Evolutionary conservation across 805 yeast genomes (phyloP).

Genomic region (Ogataea kodamae): DNA sequence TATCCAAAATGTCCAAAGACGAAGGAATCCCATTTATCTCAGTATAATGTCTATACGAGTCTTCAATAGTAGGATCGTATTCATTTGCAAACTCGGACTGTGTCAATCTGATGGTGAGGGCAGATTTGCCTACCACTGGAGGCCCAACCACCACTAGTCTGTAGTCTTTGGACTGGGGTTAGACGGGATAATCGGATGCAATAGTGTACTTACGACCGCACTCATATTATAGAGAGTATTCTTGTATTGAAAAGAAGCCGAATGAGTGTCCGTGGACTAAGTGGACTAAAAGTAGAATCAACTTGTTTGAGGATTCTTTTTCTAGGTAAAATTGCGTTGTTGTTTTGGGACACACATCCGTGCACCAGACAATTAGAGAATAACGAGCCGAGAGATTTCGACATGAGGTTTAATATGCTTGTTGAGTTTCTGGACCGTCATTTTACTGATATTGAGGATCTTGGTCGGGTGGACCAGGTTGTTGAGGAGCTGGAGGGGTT

Average conservation of each 20-base stretch:
- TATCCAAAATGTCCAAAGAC: constrained; percentile 84
- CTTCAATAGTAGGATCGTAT: constrained; percentile 97
- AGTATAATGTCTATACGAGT: constrained; percentile 83
- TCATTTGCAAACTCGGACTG: constrained; percentile 96
- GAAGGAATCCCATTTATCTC: constrained; percentile 76
- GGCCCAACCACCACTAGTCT: constrained; percentile 97
- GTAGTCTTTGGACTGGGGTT: constrained; percentile 57
- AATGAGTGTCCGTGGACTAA: too few relatives aligned
- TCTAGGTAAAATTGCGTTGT: too few relatives aligned
- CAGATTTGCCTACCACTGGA: constrained; percentile 98
- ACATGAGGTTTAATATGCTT: too few relatives aligned
- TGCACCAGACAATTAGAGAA: too few relatives aligned
- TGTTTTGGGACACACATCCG: too few relatives aligned
- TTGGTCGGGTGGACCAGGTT: constrained; percentile 29
- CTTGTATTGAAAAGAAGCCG: too few relatives aligned
- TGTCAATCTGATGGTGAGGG: constrained; percentile 89
- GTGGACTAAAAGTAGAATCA: too few relatives aligned
- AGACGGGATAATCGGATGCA: constrained; percentile 1
- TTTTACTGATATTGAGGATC: constrained; percentile 36
- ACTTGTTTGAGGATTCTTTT: too few relatives aligned
- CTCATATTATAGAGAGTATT: too few relatives aligned
- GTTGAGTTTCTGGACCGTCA: constrained; percentile 35
- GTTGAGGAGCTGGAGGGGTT: constrained; percentile 28
- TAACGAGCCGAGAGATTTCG: too few relatives aligned
- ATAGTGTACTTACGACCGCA: constrained; percentile 8